These are phyloP conservation scores for Nakataea oryzae DNA, from an alignment of 2,329 filamentous ascomycete species.

Conservation along the genomic window DNA sequence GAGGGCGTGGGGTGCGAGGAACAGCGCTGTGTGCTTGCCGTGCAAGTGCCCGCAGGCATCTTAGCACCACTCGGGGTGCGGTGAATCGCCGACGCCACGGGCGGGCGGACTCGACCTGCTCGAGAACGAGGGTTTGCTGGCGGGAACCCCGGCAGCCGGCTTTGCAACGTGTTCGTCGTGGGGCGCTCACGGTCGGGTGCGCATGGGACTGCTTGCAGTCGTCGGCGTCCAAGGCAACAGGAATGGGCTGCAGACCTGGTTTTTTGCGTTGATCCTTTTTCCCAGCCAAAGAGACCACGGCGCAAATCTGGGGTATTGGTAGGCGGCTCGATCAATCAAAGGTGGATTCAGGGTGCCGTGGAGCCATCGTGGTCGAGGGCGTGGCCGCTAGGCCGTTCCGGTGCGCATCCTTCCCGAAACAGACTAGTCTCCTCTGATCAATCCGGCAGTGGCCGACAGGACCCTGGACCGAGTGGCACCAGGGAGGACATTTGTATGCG, in stretches of 20 bases:
- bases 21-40: background rate
- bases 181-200: background rate
- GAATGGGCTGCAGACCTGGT: background rate
- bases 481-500: background rate
- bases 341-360: background rate
- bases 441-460: background rate
- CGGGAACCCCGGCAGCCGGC: background rate
- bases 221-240: background rate
- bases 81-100: background rate
- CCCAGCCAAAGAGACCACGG: background rate
- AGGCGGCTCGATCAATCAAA: background rate
- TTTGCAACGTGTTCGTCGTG: background rate
- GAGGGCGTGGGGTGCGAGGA: background rate
- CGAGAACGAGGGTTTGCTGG: background rate
- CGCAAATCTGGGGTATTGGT: background rate
- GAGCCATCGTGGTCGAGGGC: background rate
- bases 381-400: background rate
- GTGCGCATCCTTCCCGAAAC: background rate
- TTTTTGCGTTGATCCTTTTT: background rate
- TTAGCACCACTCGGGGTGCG: background rate
- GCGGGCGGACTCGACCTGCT: background rate
- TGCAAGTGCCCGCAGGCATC: constrained; percentile 2
- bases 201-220: background rate
- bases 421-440: background rate
- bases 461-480: background rate